Base-by-base conservation (phyloP, 495 filamentous ascomycete genomes). In the Thermothielavioides terrestris region DNA sequence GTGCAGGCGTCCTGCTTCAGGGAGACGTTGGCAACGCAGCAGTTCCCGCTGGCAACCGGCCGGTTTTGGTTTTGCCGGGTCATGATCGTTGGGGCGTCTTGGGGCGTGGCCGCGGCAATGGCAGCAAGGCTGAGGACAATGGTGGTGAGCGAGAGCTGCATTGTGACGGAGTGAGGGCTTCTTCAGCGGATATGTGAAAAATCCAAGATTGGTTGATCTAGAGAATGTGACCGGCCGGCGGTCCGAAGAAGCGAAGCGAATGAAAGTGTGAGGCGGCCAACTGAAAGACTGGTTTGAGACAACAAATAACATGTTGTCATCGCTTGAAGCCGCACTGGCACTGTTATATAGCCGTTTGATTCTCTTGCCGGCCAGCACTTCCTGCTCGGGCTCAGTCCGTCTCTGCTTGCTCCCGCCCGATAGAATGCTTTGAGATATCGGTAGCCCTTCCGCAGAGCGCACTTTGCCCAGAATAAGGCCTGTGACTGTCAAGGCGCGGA, bases 1-100 rank as follows among this genome's bases (percentile, higher is more conserved):
- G 17, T 57, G 54, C 64, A 67, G 26, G 54, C 17, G 48, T 67
- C 64, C 55, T 67, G 62, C 57, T 65, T 65, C 23, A 65, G 45
- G 49, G 25, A 57, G 14, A 60, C 63, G 25, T 47, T 53, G 44
- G 64, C 57, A 4, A 65, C 60, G 44, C 64, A 67, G 60, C 64
- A 67, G 15, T 35, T 40, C 25, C 64, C 64, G 10, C 17, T 46
- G 39, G 64, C 60, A 9, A 59, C 54, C 3, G 62, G 62, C 11
- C 64, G 63, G 56, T 53, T 55, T 35, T 39, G 49, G 53, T 65
- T 63, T 41, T 64, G 62, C 30, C 61, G 55, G 21, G 50, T 44
- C 4, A 34, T 23, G 42, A 64, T 34, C 42, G 42, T 25, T n/a
- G n/a, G n/a, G 10, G 45, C 3, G 52, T 46, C 49, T 18, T 52